Conservation (phyloP, 306 rosid species). For the Argentina anserina region DNA sequence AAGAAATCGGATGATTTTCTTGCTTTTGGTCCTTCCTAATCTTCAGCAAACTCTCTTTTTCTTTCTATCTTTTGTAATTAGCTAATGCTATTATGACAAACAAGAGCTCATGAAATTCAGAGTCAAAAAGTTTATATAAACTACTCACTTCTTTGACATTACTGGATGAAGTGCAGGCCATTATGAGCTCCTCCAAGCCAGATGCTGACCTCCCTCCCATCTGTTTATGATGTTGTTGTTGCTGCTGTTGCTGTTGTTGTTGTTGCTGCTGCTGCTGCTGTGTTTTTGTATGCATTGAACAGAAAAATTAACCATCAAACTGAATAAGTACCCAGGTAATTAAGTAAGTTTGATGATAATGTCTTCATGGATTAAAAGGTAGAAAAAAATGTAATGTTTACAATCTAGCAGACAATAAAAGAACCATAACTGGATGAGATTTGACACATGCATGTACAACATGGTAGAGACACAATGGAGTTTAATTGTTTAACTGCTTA, state of each 20-base stretch:
- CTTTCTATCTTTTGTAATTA: slow-evolving; percentile 13
- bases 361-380: slow-evolving; percentile 41
- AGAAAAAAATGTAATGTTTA: slow-evolving; percentile 38
- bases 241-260: slow-evolving; percentile 25
- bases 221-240: slow-evolving; percentile 71
- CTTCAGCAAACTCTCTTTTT: slow-evolving; percentile 17
- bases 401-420: slow-evolving; percentile 30
- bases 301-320: slow-evolving; percentile 13
- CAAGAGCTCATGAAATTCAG: slow-evolving; percentile 51
- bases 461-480: background rate
- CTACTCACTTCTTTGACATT: slow-evolving; percentile 72
- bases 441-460: background rate
- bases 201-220: slow-evolving; percentile 83
- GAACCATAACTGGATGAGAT: background rate
- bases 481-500: background rate
- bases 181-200: slow-evolving; percentile 96
- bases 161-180: slow-evolving; percentile 86
- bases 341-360: slow-evolving; percentile 36
- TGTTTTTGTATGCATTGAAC: slow-evolving; percentile 15
- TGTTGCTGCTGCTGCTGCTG: slow-evolving; percentile 36
- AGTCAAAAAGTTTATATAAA: slow-evolving; percentile 48
- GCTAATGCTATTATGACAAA: slow-evolving; percentile 28
- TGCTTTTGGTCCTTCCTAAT: slow-evolving; percentile 22
- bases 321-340: slow-evolving; percentile 10
- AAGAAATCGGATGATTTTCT: slow-evolving; percentile 6